A percentile compares a stretch with the other conserved stretches of the same genome.
phyloP scores from a whole-genome alignment of 306 rosid species.

The Casuarina cunninghamiana region DNA sequence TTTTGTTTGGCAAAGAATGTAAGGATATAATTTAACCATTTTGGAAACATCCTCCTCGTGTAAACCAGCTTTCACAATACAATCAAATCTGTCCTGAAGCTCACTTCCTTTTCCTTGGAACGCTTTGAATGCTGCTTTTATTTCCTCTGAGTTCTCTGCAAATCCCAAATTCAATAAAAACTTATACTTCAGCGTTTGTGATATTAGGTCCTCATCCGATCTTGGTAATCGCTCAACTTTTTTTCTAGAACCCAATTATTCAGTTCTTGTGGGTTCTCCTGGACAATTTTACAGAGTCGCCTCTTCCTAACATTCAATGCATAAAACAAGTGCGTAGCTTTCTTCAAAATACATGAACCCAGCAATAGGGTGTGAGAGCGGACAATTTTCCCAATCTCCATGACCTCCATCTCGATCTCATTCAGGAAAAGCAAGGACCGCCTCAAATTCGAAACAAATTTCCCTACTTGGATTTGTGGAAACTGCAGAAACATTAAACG shows the following conservation, averaged over 20 bases:
- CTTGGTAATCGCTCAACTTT: constrained; percentile 41
- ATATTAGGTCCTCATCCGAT: constrained; percentile 22
- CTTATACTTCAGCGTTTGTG: constrained; percentile 39
- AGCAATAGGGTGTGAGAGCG: constrained; percentile 45
- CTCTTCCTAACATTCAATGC: constrained; percentile 64
- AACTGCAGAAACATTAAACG: constrained; percentile 48
- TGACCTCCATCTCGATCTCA: constrained; percentile 58
- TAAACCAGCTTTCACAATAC: constrained; percentile 69
- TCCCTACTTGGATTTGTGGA: constrained; percentile 45
- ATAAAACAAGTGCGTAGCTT: constrained; percentile 45
- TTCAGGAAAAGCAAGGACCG: constrained; percentile 39
- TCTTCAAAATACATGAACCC: constrained; percentile 62
- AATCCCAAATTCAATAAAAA: constrained; percentile 67
- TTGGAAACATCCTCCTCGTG: constrained; percentile 42
- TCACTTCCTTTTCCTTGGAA: constrained; percentile 75
- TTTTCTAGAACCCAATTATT: constrained; percentile 54
- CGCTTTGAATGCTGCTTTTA: constrained; percentile 43
- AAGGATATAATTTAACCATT: constrained; percentile 59
- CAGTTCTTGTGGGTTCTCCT: constrained; percentile 61
- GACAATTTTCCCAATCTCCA: constrained; percentile 55
- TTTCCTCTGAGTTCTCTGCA: constrained; percentile 43
- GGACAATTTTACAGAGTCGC: constrained; percentile 45
- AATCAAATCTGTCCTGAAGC: constrained; percentile 78
- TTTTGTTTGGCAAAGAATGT: constrained; percentile 62
- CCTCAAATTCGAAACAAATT: constrained; percentile 61